Conservation (phyloP, 1,284 basidiomycete species). For the Takashimella koratensis region DNA sequence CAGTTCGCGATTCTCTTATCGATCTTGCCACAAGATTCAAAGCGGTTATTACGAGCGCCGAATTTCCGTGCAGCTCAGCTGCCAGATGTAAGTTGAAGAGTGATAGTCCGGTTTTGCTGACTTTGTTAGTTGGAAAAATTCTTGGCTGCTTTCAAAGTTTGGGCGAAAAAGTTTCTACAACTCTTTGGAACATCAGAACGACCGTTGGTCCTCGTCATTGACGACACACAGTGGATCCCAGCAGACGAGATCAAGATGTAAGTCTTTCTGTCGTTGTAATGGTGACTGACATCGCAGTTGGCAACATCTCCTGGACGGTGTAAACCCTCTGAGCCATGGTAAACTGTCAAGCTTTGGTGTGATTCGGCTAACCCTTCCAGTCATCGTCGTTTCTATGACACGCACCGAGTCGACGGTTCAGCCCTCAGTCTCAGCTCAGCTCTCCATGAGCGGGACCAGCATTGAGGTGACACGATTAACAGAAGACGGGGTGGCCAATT, state of each 20-base stretch:
- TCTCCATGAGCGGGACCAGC: conserved; percentile 6
- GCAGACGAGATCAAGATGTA: conserved; percentile 31
- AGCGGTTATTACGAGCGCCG: conserved; percentile 16
- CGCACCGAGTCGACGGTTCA: not conserved
- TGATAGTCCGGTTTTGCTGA: not conserved
- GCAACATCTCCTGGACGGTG: conserved; percentile 19
- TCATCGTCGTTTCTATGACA: conserved; percentile 28
- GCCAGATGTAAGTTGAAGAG: too few species aligned
- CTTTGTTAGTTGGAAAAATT: conserved; percentile 26
- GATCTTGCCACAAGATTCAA: conserved; percentile 27
- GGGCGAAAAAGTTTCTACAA: conserved; percentile 33
- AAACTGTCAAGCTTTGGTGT: conserved; percentile 14
- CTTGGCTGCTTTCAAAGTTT: conserved; percentile 23
- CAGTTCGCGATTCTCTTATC: conserved; percentile 32
- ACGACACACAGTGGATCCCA: conserved; percentile 44
- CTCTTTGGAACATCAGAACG: conserved; percentile 33
- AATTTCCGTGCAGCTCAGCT: too few species aligned
- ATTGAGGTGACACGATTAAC: conserved; percentile 18
- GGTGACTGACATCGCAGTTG: conserved; percentile 11
- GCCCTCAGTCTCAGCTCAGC: not conserved
- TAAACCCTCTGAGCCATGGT: conserved; percentile 17
- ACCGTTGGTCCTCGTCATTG: conserved; percentile 40
- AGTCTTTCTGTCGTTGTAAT: conserved; percentile 2
- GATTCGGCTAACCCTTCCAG: too few species aligned
- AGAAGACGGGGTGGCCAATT: conserved; percentile 22